These are phyloP conservation scores for Kwoniella dendrophila DNA, from an alignment of 768 basidiomycete genomes.

Conservation along the genomic window DNA sequence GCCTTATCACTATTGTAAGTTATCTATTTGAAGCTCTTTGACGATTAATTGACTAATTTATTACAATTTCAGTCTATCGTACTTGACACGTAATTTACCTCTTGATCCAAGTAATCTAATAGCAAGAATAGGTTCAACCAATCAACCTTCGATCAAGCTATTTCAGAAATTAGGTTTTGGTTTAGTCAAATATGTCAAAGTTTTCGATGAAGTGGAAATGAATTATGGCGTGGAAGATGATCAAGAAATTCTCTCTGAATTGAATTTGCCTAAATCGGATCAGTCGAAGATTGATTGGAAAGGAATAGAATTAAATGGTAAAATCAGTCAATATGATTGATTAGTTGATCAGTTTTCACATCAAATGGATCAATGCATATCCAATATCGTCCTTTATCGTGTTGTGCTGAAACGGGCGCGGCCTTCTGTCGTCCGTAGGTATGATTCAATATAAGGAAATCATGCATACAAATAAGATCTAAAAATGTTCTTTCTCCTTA, in stretches of 20 bases:
- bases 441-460: conserved; percentile 2
- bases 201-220: conserved; percentile 85
- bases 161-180: conserved; percentile 78
- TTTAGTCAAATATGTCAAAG: conserved; percentile 67
- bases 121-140: conserved; percentile 70
- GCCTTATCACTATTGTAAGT: conserved; percentile 44
- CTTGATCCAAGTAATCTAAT: conserved; percentile 62
- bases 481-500: not conserved
- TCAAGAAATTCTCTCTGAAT: not conserved
- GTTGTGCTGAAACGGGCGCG: too few relatives aligned
- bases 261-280: not conserved
- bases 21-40: not conserved
- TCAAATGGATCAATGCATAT: too few relatives aligned
- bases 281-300: conserved; percentile 13
- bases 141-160: conserved; percentile 69
- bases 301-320: conserved; percentile 19
- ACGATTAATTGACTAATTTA: conserved; percentile 27
- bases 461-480: conserved; percentile 10
- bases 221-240: conserved; percentile 55
- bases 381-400: too few relatives aligned
- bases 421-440: too few relatives aligned
- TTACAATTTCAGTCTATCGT: conserved; percentile 61
- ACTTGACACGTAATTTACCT: conserved; percentile 48
- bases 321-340: conserved; percentile 32
- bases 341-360: not conserved